phyloP scores from a whole-genome alignment of 495 filamentous ascomycete genomes.

The Podospora conica region DNA sequence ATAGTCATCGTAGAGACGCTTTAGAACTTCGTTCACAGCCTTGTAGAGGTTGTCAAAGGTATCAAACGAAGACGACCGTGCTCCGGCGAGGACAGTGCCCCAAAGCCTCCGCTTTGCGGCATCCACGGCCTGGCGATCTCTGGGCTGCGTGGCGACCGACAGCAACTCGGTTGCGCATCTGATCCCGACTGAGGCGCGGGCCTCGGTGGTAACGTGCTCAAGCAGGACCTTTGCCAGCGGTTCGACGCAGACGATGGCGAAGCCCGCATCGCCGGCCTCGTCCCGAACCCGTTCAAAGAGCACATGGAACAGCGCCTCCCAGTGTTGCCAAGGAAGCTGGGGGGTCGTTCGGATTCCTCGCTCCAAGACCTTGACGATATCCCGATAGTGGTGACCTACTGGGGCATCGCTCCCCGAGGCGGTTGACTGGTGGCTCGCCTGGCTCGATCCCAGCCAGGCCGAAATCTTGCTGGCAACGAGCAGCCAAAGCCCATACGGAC shows the following conservation, averaged over 20 bases:
- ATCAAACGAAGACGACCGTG: slow-evolving; percentile 45
- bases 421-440: slow-evolving; percentile 28
- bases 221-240: slow-evolving; percentile 56
- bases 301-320: slow-evolving; percentile 55
- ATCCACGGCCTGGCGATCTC: slow-evolving; percentile 52
- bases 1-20: slow-evolving; percentile 36
- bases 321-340: slow-evolving; percentile 43
- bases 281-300: slow-evolving; percentile 52
- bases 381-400: slow-evolving; percentile 58
- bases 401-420: slow-evolving; percentile 30
- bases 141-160: slow-evolving; percentile 38
- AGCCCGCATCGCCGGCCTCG: slow-evolving; percentile 60
- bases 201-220: slow-evolving; percentile 19
- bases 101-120: slow-evolving; percentile 52
- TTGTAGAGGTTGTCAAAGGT: slow-evolving; percentile 58
- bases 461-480: slow-evolving; percentile 31
- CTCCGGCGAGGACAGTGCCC: slow-evolving; percentile 44
- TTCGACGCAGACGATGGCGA: slow-evolving; percentile 59
- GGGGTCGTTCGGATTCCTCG: slow-evolving; percentile 49
- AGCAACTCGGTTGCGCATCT: slow-evolving; percentile 31
- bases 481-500: slow-evolving; percentile 37
- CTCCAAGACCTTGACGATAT: slow-evolving; percentile 59
- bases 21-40: slow-evolving; percentile 41
- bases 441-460: slow-evolving; percentile 26
- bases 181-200: slow-evolving; percentile 19